Evolutionary conservation across 257 asterid genomes (phyloP).

Genomic region (Petunia axillaris): DNA sequence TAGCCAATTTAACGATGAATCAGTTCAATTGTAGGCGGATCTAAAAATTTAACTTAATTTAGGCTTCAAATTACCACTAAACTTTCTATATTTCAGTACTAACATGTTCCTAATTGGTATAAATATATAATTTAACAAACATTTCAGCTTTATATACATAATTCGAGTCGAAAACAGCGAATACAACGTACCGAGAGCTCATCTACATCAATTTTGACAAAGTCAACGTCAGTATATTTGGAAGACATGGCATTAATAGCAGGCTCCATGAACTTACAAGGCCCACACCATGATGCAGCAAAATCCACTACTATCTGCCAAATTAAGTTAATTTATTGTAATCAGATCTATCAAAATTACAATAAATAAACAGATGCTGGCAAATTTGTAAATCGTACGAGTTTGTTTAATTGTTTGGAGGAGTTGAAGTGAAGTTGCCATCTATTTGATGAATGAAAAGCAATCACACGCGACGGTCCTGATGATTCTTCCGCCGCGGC

Average conservation of each 20-base stretch:
- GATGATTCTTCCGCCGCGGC: constrained; percentile 42
- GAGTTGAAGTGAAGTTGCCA: constrained; percentile 80
- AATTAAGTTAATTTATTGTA: constrained; percentile 32
- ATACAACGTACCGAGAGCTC: constrained; percentile 60
- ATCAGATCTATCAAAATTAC: background rate
- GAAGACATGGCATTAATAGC: constrained; percentile 53
- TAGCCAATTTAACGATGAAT: too few species aligned
- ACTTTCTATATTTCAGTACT: too few species aligned
- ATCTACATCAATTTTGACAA: constrained; percentile 84
- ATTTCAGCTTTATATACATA: too few species aligned
- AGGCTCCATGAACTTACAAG: constrained; percentile 87
- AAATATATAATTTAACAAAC: background rate
- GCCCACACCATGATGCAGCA: constrained; percentile 92
- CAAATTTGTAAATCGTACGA: constrained; percentile 41
- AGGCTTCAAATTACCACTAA: background rate
- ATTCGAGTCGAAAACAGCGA: too few species aligned
- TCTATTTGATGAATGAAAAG: constrained; percentile 66
- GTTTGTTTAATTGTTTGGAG: constrained; percentile 70
- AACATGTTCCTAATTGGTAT: too few species aligned
- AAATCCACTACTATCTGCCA: constrained; percentile 84
- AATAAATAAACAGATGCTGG: background rate
- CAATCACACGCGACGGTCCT: constrained; percentile 65
- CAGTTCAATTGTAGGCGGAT: background rate
- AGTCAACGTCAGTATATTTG: constrained; percentile 70
- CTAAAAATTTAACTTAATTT: background rate